Evolutionary conservation across 345 rosid genomes (phyloP).

Genomic region (Camelina sativa): DNA sequence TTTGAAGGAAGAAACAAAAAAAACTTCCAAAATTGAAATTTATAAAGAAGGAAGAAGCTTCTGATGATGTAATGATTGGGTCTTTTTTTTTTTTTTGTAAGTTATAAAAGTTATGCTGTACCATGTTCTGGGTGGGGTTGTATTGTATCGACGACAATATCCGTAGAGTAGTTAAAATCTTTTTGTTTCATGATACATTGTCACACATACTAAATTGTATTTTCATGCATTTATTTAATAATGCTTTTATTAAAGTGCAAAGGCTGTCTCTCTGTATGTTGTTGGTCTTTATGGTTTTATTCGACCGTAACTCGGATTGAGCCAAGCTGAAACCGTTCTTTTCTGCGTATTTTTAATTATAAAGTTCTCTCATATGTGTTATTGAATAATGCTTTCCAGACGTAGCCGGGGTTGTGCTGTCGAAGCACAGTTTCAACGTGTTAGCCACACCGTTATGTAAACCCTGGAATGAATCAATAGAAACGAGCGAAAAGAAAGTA

Average conservation of each 20-base stretch:
- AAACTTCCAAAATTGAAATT: constrained; percentile 15
- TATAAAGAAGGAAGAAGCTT: constrained; percentile 23
- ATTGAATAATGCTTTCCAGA: constrained; percentile 1
- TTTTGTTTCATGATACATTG: neutral
- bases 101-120: constrained; percentile 29
- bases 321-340: neutral
- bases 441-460: neutral
- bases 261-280: neutral
- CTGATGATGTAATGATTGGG: constrained; percentile 32
- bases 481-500: too few relatives aligned
- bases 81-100: constrained; percentile 11
- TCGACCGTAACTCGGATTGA: neutral
- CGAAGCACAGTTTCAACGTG: constrained; percentile 27
- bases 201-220: constrained; percentile 26
- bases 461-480: neutral
- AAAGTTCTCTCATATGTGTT: neutral
- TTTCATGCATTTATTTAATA: constrained; percentile 22
- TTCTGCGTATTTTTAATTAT: neutral
- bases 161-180: constrained; percentile 34
- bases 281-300: neutral
- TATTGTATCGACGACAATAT: constrained; percentile 3
- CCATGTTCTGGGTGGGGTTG: constrained; percentile 22
- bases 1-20: constrained; percentile 20
- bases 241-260: neutral
- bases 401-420: constrained; percentile 11